phyloP scores from a whole-genome alignment of 257 asterid genomes.

The Coffea eugenioides region DNA sequence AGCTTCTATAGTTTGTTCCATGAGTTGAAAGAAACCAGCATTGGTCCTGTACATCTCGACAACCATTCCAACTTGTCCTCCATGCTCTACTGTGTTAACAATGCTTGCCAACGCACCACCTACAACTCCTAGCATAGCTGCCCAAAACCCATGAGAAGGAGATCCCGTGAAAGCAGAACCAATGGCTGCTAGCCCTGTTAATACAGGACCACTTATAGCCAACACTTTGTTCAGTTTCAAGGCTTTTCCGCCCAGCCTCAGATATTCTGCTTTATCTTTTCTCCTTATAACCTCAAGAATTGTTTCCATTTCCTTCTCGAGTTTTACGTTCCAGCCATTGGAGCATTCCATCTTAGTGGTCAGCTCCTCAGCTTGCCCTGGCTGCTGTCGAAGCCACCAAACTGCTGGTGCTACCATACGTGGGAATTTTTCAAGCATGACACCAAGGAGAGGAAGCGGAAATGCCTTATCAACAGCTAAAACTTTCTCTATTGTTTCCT shows the following conservation, averaged over 20 bases:
- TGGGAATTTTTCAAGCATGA: slow-evolving; percentile 41
- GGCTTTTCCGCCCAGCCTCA: slow-evolving; percentile 48
- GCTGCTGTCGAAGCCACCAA: slow-evolving; percentile 43
- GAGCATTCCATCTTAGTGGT: neutral
- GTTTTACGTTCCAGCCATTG: slow-evolving; percentile 51
- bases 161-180: slow-evolving; percentile 43
- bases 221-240: slow-evolving; percentile 53
- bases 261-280: slow-evolving; percentile 53
- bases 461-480: slow-evolving; percentile 63
- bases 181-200: slow-evolving; percentile 67
- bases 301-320: slow-evolving; percentile 58
- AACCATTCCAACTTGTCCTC: slow-evolving; percentile 85
- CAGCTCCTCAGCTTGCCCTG: slow-evolving; percentile 6
- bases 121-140: slow-evolving; percentile 36
- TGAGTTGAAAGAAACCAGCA: slow-evolving; percentile 63
- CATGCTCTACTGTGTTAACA: slow-evolving; percentile 67
- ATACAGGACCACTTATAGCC: slow-evolving; percentile 47
- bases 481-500: slow-evolving; percentile 49
- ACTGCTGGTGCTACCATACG: slow-evolving; percentile 44
- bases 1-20: slow-evolving; percentile 58
- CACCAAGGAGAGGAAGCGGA: slow-evolving; percentile 47
- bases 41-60: slow-evolving; percentile 73
- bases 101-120: slow-evolving; percentile 68
- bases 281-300: slow-evolving; percentile 28
- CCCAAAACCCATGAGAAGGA: slow-evolving; percentile 32